Evolutionary conservation across 805 yeast species (phyloP).

Genomic region (Myxozyma geophila): DNA sequence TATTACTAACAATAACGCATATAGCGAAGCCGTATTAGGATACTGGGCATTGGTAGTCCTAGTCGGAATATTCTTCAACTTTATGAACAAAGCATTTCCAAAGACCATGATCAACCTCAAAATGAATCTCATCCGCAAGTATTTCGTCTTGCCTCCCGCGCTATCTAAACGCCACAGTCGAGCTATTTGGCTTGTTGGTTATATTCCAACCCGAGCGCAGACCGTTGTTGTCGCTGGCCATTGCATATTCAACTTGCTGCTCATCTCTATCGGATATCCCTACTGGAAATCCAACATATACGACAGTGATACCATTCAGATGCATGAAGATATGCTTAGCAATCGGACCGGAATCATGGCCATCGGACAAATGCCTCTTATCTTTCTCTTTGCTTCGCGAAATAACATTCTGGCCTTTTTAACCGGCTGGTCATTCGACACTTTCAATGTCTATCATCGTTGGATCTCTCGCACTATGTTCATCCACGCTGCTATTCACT

Average conservation of each 20-base stretch:
- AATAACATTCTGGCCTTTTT: conserved; percentile 67
- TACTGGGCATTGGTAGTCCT: conserved; percentile 18
- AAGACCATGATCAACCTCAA: background rate
- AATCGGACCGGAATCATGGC: conserved; percentile 40
- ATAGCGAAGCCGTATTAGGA: conserved; percentile 6
- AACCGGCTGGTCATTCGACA: conserved; percentile 66
- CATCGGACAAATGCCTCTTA: conserved; percentile 51
- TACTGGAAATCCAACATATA: background rate
- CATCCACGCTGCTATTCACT: conserved; percentile 59
- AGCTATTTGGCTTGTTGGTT: conserved; percentile 14
- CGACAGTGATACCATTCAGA: background rate
- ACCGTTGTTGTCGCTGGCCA: conserved; percentile 13
- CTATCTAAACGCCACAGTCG: conserved; percentile 14
- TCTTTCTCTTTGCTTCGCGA: conserved; percentile 69
- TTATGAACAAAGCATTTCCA: conserved; percentile 8
- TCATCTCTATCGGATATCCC: conserved; percentile 9
- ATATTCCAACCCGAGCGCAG: conserved; percentile 22
- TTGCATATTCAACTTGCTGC: conserved; percentile 10
- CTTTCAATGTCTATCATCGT: conserved; percentile 66
- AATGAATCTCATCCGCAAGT: conserved; percentile 16
- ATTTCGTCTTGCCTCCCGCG: conserved; percentile 18
- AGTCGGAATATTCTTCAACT: conserved; percentile 5
- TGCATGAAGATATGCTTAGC: background rate
- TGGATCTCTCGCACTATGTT: conserved; percentile 61
- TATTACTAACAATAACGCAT: background rate